Base-by-base conservation (phyloP, 768 basidiomycete species). In the Rhodotorula graminis region DNA sequence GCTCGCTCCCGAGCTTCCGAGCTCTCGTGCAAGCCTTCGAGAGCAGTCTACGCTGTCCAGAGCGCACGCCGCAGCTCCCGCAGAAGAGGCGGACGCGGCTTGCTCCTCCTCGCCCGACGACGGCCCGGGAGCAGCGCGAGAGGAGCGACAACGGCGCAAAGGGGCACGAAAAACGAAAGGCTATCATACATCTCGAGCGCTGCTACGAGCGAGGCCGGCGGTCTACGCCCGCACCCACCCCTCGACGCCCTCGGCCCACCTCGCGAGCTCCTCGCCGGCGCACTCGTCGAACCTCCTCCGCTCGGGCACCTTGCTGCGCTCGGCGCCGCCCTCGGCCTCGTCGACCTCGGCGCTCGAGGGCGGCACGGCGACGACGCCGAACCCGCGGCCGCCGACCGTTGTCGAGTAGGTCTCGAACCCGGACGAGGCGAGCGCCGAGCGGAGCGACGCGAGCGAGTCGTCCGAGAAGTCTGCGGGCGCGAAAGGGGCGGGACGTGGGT, bases 351-450 rank as follows among this genome's bases (percentile, higher is more conserved):
- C 25, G 15, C 14, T 42, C 19, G 16, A 0, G 11, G 56, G 29
- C 2, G 52, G 12, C 2, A 73, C 69, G 5, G 74, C 40, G 49
- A 69, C 64, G 40, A 99, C 86, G 71, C 95, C 95, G 27, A 95
- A 85, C 18, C 95, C 95, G 76, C 88, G 89, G 67, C 96, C 96
- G 25, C 96, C 96, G 62, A 99, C 91, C 67, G 90, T 87, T 49
- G 95, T 94, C 76, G 92, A 84, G 84, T 98, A 93, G 40, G 92
- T 89, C 74, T 87, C 85, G 83, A 89, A 96, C 69, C 86, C 86
- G 64, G 86, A 85, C 71, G 83, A 83, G 76, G 83, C 81, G 76
- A 97, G 87, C 16, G 84, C 84, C 29, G 82, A 80, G 56, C 87
- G 84, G 77, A 97, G 86, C 72, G 84, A 82, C 47, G 84, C 78